Percentiles rank a stretch among this genome's conserved stretches.
Evolutionary conservation across 306 rosid genomes (phyloP).

Genomic region (Arachis hypogaea): DNA sequence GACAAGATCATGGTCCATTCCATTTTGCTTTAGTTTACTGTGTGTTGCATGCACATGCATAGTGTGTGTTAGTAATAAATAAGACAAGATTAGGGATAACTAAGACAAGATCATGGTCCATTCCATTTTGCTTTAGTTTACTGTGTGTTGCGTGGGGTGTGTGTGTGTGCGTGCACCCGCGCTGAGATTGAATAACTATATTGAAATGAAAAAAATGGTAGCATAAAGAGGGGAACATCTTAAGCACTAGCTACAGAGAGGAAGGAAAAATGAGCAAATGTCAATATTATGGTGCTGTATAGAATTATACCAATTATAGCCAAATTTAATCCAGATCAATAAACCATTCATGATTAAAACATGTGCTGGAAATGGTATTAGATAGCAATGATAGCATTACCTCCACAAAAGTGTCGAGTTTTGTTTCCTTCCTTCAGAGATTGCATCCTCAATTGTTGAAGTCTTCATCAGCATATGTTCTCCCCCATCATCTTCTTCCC

Average conservation of each 20-base stretch:
- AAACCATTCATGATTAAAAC: slow-evolving; percentile 27
- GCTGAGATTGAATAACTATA: too few relatives aligned
- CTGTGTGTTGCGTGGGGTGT: not conserved
- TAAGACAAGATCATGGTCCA: not conserved
- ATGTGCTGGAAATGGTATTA: slow-evolving; percentile 19
- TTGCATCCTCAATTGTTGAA: slow-evolving; percentile 53
- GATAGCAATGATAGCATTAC: slow-evolving; percentile 47
- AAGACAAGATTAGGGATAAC: slow-evolving; percentile 1
- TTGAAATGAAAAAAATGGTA: too few relatives aligned
- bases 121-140: not conserved
- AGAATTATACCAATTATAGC: slow-evolving; percentile 23
- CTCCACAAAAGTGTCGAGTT: slow-evolving; percentile 89
- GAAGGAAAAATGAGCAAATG: slow-evolving; percentile 8
- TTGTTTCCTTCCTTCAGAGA: slow-evolving; percentile 72
- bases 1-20: not conserved
- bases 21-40: not conserved
- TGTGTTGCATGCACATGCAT: not conserved
- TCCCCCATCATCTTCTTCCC: slow-evolving; percentile 90
- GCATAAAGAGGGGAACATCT: slow-evolving; percentile 3
- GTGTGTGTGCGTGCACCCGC: too few relatives aligned
- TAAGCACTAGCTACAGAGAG: not conserved
- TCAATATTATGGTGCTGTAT: not conserved
- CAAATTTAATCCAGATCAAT: slow-evolving; percentile 20
- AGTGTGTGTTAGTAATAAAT: slow-evolving; percentile 7
- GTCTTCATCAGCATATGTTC: slow-evolving; percentile 58